Evolutionary conservation across 2,329 filamentous ascomycete genomes (phyloP).

Genomic region (Teratosphaeria epicoccoides): DNA sequence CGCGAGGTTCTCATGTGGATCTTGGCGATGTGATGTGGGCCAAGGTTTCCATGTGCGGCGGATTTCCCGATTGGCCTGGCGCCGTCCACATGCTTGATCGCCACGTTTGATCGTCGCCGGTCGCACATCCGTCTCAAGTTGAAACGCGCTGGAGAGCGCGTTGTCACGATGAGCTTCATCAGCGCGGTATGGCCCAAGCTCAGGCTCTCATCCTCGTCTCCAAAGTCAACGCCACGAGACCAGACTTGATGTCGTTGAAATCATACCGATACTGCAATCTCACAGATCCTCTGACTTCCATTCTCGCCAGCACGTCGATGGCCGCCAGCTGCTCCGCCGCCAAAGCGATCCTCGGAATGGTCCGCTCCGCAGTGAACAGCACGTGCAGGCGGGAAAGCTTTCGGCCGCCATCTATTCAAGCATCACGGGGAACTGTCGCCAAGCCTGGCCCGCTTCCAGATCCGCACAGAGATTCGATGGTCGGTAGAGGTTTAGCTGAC

Average conservation of each 20-base stretch:
- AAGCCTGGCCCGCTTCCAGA: slow-evolving; percentile 1
- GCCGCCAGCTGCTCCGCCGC: slow-evolving; percentile 2
- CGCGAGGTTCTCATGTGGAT: too few species aligned
- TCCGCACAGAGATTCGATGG: slow-evolving; percentile 6
- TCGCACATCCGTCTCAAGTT: too few species aligned
- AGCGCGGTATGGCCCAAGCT: too few species aligned
- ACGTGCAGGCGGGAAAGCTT: slow-evolving; percentile 10
- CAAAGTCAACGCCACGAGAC: slow-evolving; percentile 7
- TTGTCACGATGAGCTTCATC: too few species aligned
- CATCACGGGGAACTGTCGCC: background rate
- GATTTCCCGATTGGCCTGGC: too few species aligned
- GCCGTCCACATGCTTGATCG: too few species aligned
- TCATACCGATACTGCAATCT: slow-evolving; percentile 10
- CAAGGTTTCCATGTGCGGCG: too few species aligned
- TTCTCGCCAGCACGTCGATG: slow-evolving; percentile 9
- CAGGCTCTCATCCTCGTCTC: slow-evolving; percentile 11
- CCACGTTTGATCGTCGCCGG: too few species aligned
- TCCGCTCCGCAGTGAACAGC: slow-evolving; percentile 9
- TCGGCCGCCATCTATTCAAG: slow-evolving; percentile 8
- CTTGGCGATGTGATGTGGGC: too few species aligned
- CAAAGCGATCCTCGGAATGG: slow-evolving; percentile 6
- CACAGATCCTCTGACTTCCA: slow-evolving; percentile 13
- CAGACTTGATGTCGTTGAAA: slow-evolving; percentile 6
- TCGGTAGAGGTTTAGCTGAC: slow-evolving; percentile 13
- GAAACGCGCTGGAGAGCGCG: too few species aligned